Base-by-base conservation (phyloP, 208 protist genomes). In the Novymonas esmeraldas region DNA sequence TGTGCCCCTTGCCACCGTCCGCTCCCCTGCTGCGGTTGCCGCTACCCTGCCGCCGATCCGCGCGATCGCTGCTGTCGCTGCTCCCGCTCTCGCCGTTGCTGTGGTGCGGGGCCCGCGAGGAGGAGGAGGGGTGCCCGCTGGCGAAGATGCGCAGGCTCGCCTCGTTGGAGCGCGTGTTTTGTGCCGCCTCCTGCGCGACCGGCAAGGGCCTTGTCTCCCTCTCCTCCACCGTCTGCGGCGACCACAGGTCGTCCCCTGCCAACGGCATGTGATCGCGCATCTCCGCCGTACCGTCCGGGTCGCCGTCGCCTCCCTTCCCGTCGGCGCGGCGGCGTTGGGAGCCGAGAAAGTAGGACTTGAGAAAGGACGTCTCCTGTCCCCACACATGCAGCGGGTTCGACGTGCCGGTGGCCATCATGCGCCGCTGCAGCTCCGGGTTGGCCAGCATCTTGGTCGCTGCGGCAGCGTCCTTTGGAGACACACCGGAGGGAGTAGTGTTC, bases 341-440 rank as follows among this genome's bases (percentile, higher is more conserved):
- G 58, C 24, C 50, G 65, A 45, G 61, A 56, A 77, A 80, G 44
- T 62, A 36, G 2, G 55, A 64, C 48, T 68, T 70, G 14, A 77
- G 29, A 16, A 84, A 70, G 2, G 54, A 46, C 7, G 58, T 56
- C 22, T 84, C 78, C 58, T 84, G 73, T 4, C 39, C 45, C 78
- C 78, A 84, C 7, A 77, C 36, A 51, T 80, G 72, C 61, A 77
- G 46, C 14, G 75, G 69, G 34, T 74, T 76, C 6, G 68, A 69
- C n/a, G 57, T 49, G 48, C 64, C 66, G 46, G 58, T 34, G n/a
- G 63, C 57, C 7, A 73, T 51, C 28, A 33, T 58, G 41, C 66
- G 65, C 10, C 61, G 60, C 18, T 69, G 34, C 14, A 44, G 31
- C 11, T 63, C 57, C 2, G 59, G 68, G 34, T 68, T 66, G 18